Evolutionary conservation across 83 land plant species (phyloP).

Genomic region (Picea engelmannii): DNA sequence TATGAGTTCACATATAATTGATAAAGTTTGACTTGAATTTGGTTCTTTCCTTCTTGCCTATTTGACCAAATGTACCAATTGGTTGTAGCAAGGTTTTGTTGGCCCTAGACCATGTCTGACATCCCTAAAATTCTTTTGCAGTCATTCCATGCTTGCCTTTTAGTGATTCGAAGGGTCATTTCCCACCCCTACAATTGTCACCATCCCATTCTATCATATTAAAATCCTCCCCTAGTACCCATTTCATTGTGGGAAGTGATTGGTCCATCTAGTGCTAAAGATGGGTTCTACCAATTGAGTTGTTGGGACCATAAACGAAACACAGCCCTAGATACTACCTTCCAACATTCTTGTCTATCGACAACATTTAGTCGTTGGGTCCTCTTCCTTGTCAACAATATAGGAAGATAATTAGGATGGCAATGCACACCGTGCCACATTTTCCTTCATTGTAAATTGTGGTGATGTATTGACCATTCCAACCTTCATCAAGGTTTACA

Average conservation of each 20-base stretch:
- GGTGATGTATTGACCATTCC: not conserved
- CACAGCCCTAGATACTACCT: not conserved
- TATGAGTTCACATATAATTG: not conserved
- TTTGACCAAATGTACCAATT: not conserved
- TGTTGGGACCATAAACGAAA: not conserved
- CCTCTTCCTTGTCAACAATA: not conserved
- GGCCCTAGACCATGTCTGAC: not conserved
- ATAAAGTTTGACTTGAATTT: not conserved
- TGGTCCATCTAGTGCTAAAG: not conserved
- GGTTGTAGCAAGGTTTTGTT: not conserved
- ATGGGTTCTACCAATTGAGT: not conserved
- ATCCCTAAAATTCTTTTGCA: not conserved
- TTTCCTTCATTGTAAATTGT: not conserved
- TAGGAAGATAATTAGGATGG: not conserved
- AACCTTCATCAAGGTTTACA: no score
- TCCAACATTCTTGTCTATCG: not conserved
- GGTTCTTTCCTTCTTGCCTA: not conserved
- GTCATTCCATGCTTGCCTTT: not conserved
- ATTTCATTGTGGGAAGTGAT: not conserved
- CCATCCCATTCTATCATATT: not conserved
- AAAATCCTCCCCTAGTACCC: not conserved
- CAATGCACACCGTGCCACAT: not conserved
- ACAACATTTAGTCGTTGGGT: not conserved
- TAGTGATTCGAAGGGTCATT: not conserved
- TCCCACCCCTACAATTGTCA: not conserved